Evolutionary conservation across 148 eudicot genomes (phyloP).

Genomic region (Chenopodium album): DNA sequence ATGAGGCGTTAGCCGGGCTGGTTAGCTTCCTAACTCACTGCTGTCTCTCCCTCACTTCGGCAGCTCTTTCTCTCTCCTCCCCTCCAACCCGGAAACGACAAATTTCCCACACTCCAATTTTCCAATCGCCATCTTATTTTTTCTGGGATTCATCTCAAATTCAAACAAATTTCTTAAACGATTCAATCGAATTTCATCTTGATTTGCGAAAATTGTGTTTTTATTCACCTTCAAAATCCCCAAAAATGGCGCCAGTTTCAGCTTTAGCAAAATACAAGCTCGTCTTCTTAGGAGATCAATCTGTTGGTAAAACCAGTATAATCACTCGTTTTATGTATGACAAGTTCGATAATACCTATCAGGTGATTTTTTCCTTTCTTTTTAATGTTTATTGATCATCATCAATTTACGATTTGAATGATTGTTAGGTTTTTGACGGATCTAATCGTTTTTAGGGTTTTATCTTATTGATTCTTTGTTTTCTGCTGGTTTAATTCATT

Average conservation of each 20-base stretch:
- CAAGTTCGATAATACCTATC: constrained; percentile 51
- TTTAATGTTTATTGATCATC: constrained; percentile 16
- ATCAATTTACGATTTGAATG: constrained; percentile 1
- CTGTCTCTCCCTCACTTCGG: not conserved
- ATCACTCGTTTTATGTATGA: constrained; percentile 59
- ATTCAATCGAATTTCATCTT: constrained; percentile 3
- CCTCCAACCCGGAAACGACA: not conserved
- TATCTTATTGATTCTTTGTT: not conserved
- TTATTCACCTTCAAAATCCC: not conserved
- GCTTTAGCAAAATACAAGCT: constrained; percentile 53
- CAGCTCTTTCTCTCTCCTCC: not conserved
- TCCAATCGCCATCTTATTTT: no score
- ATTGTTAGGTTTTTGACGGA: constrained; percentile 8
- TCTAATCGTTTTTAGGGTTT: constrained; percentile 12
- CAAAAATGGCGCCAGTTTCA: constrained; percentile 49
- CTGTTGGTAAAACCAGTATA: constrained; percentile 53
- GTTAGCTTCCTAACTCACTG: not conserved
- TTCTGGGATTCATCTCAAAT: not conserved
- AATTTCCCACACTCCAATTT: not conserved
- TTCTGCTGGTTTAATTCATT: not conserved
- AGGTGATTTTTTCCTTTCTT: constrained; percentile 20
- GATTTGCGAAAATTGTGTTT: not conserved
- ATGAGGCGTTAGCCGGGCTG: not conserved
- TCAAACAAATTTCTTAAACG: not conserved
- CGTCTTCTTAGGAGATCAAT: constrained; percentile 55